Evolutionary conservation across 1,284 basidiomycete species (phyloP).

Genomic region (Grifola frondosa): DNA sequence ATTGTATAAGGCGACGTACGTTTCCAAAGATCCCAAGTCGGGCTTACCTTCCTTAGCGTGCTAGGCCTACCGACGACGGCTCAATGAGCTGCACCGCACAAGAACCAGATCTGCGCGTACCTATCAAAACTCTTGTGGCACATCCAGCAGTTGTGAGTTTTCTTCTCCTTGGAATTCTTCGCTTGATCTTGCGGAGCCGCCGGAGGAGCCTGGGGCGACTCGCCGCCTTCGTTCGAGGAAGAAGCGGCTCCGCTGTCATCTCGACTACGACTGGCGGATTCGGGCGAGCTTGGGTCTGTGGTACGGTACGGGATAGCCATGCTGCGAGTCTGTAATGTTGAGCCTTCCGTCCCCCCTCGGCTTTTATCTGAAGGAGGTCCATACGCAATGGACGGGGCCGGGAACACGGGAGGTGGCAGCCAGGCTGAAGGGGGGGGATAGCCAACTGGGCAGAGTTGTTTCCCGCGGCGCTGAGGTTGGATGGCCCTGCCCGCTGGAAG

Average conservation of each 20-base stretch:
- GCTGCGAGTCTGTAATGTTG: conserved; percentile 8
- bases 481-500: conserved; percentile 14
- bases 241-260: too few species aligned
- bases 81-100: conserved; percentile 7
- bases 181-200: conserved; percentile 9
- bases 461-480: conserved; percentile 17
- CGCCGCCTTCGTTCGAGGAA: conserved; percentile 9
- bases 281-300: neutral
- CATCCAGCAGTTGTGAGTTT: conserved; percentile 75
- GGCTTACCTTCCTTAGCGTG: conserved; percentile 66
- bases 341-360: neutral
- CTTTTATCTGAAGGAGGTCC: conserved; percentile 18
- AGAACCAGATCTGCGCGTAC: conserved; percentile 19
- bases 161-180: conserved; percentile 34
- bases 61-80: conserved; percentile 41
- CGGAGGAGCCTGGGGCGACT: conserved; percentile 12
- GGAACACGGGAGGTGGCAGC: conserved; percentile 14
- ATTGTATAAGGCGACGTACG: too few species aligned
- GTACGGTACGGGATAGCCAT: conserved; percentile 19
- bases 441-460: conserved; percentile 15
- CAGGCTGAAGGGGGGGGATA: conserved; percentile 15
- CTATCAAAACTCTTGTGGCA: conserved; percentile 81
- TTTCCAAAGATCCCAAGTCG: conserved; percentile 2
- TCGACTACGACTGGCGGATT: too few species aligned
- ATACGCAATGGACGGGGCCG: conserved; percentile 9